phyloP scores from a whole-genome alignment of 169 alveolate genomes.

The Plasmodium ovale region DNA sequence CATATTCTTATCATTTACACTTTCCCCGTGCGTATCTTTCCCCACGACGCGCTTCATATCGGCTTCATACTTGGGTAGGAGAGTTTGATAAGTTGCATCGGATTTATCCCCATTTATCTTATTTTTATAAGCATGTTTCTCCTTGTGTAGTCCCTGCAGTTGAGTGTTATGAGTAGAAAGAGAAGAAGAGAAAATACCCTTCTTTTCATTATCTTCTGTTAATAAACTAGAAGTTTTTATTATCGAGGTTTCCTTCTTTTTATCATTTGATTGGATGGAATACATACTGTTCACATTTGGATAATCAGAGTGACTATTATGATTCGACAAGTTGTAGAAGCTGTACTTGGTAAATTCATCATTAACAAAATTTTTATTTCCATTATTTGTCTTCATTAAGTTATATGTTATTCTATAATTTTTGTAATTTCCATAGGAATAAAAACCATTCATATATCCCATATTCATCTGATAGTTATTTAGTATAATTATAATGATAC shows the following conservation, averaged over 20 bases:
- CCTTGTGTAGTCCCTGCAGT: no score
- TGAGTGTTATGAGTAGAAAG: no score
- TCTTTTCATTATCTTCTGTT: not conserved
- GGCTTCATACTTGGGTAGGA: no score
- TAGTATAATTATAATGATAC: conserved; percentile 48
- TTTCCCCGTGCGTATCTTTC: not conserved
- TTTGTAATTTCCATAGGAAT: conserved; percentile 42
- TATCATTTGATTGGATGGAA: not conserved
- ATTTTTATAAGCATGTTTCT: not conserved
- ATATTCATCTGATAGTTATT: conserved; percentile 67
- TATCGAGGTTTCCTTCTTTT: not conserved
- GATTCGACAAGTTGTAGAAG: no score
- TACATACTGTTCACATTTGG: not conserved
- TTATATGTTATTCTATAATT: conserved; percentile 11
- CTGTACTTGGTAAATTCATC: not conserved
- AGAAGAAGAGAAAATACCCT: not conserved
- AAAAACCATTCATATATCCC: conserved; percentile 51
- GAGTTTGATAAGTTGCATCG: no score
- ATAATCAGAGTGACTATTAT: not conserved
- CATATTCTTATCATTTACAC: not conserved
- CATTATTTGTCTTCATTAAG: not conserved
- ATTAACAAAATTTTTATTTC: not conserved
- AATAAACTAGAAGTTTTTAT: not conserved
- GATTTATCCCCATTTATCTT: no score
- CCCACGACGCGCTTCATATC: no score